A percentile compares a stretch with the other conserved stretches of the same genome.
Conservation (phyloP, 768 basidiomycete genomes). For the Xerocomellus amylosporus region DNA sequence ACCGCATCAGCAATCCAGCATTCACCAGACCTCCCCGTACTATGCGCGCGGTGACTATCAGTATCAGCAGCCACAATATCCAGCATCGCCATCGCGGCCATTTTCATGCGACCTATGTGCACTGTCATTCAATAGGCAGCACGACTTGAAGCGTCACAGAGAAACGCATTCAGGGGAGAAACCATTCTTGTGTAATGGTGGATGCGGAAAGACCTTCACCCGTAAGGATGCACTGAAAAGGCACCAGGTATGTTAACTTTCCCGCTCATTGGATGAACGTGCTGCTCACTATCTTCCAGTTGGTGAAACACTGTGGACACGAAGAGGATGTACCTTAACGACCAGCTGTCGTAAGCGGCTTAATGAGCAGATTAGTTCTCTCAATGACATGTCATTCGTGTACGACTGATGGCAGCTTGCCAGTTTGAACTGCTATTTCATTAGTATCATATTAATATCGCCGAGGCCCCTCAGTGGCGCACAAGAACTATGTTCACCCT, state of each 20-base stretch:
- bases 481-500: constrained; percentile 23
- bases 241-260: constrained; percentile 59
- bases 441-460: constrained; percentile 26
- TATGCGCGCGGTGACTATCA: constrained; percentile 31
- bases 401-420: constrained; percentile 21
- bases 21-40: constrained; percentile 33
- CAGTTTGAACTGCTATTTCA: constrained; percentile 24
- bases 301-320: constrained; percentile 77
- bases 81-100: constrained; percentile 57
- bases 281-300: constrained; percentile 37
- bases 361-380: constrained; percentile 15
- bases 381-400: constrained; percentile 8
- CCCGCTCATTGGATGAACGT: constrained; percentile 2
- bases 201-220: constrained; percentile 85
- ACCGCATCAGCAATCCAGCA: constrained; percentile 16
- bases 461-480: constrained; percentile 11
- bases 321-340: constrained; percentile 46
- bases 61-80: constrained; percentile 42
- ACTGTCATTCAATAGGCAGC: constrained; percentile 81
- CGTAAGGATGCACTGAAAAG: constrained; percentile 84
- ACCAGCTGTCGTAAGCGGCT: constrained; percentile 18
- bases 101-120: constrained; percentile 73
- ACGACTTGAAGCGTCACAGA: constrained; percentile 80
- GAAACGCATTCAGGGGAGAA: constrained; percentile 86
- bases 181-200: constrained; percentile 78